phyloP scores from a whole-genome alignment of 2,329 filamentous ascomycete genomes.

The Aureobasidium musti region DNA sequence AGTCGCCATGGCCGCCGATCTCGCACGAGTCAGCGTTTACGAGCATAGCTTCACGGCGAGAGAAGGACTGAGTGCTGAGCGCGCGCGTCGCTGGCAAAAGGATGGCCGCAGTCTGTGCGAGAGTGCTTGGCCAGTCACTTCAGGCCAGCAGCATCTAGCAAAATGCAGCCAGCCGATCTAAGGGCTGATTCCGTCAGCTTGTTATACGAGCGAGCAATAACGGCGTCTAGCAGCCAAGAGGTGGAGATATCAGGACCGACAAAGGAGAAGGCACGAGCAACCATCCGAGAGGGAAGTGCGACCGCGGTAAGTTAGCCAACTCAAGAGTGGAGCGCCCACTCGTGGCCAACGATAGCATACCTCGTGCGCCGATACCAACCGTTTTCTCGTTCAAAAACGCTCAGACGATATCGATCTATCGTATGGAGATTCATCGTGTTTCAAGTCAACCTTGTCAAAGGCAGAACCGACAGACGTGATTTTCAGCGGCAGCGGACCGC shows the following conservation, averaged over 20 bases:
- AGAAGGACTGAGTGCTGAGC: constrained; percentile 7
- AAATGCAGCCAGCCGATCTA: constrained; percentile 19
- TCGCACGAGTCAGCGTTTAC: constrained; percentile 1
- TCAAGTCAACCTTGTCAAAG: constrained; percentile 8
- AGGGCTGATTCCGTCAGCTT: background rate
- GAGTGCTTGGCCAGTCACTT: constrained; percentile 20
- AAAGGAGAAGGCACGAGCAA: constrained; percentile 26
- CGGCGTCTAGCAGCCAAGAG: constrained; percentile 24
- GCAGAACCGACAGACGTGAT: constrained; percentile 16
- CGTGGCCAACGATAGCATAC: constrained; percentile 19
- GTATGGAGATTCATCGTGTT: constrained; percentile 15
- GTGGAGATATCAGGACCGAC: constrained; percentile 22
- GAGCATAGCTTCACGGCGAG: background rate
- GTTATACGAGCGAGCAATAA: constrained; percentile 20
- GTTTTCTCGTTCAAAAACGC: constrained; percentile 22
- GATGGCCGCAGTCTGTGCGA: constrained; percentile 26
- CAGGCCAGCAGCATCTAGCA: background rate
- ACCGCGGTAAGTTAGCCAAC: constrained; percentile 2
- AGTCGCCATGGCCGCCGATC: constrained; percentile 15
- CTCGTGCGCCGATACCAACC: constrained; percentile 23
- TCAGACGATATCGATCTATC: constrained; percentile 3
- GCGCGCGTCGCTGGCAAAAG: constrained; percentile 24
- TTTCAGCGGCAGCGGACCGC: constrained; percentile 15
- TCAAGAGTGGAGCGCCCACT: constrained; percentile 1
- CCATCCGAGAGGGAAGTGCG: background rate